Base-by-base conservation (phyloP, 1,284 basidiomycete species). In the Ustilago bromivora region DNA sequence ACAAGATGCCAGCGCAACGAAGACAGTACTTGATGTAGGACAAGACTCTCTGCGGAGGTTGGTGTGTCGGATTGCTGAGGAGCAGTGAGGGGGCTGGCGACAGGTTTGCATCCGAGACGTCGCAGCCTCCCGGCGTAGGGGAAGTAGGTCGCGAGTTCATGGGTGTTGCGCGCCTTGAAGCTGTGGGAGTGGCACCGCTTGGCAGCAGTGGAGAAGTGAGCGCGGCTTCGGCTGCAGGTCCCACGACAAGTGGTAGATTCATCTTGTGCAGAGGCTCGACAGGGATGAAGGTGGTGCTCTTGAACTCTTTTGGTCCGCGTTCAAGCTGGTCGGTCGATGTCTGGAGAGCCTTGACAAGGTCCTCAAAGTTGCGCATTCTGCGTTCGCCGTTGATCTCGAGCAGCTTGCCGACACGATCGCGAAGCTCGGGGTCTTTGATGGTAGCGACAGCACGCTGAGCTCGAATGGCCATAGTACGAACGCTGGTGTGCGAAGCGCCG, bases 1-100 rank as follows among this genome's bases (percentile, higher is more conserved):
- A 89, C 32, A 89, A 80, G 61, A 89, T 88, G 1, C 89, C 89
- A 0, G 87, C 85, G 23, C 87, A 89, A 13, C 89, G 88, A 9
- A 90, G 80, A 34, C 89, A 88, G 69, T 90, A 86, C 69, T 85
- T 82, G 80, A 85, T 67, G 62, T 76, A 85, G 19, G 71, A 85
- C n/a, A 82, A 69, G 17, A 79, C 70, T 31, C 71, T 70, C 66
- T 71, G 65, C 15, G 66, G 79, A 31, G 74, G 86, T 64, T 83
- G 82, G 17, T 57, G 53, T 34, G 71, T 80, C 9, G 80, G 81
- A 46, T 86, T 86, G 54, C 83, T 78, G 8, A 82, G 73, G 5
- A 83, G 59, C 10, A 66, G 72, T 17, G 64, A 62, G 36, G 67
- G 70, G 23, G 76, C 60, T 12, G 71, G 77, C 17, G 79, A 80